These are phyloP conservation scores for Triticum timopheevii DNA, from an alignment of 176 grass and related monocot species.

Conservation along the genomic window DNA sequence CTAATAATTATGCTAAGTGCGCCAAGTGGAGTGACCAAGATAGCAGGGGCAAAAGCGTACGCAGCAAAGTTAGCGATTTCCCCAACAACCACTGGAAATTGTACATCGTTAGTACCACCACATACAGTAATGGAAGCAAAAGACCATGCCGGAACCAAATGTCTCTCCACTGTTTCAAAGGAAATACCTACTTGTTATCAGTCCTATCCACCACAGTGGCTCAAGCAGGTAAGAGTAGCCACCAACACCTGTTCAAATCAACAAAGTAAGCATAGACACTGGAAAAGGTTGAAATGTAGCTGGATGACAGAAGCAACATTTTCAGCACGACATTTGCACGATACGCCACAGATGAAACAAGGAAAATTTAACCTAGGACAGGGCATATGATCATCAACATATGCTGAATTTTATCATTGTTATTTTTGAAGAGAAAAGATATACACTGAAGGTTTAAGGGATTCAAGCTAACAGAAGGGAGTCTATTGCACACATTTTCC, in stretches of 20 bases:
- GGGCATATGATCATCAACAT: neutral
- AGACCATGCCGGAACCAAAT: neutral
- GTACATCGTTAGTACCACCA: neutral
- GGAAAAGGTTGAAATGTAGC: neutral
- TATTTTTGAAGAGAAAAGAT: neutral
- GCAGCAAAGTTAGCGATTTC: constrained; percentile 95
- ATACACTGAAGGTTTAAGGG: neutral
- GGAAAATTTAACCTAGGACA: neutral
- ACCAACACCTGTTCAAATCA: constrained; percentile 68
- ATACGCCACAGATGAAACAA: neutral
- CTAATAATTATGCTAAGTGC: constrained; percentile 98
- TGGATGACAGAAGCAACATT: neutral
- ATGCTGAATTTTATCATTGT: neutral
- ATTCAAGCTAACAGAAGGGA: neutral
- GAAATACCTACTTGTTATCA: constrained; percentile 80
- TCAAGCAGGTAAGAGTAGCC: constrained; percentile 97
- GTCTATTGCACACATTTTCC: neutral
- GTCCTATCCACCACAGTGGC: constrained; percentile 92
- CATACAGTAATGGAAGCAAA: neutral
- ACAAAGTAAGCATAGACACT: constrained; percentile 2
- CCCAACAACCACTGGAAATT: constrained; percentile 86
- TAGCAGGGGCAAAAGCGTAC: constrained; percentile 98
- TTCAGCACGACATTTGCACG: neutral
- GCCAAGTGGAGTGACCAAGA: constrained; percentile 96
- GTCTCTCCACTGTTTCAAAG: constrained; percentile 1